phyloP scores from a whole-genome alignment of 1,284 basidiomycete species.

The Apiotrichum domesticum region DNA sequence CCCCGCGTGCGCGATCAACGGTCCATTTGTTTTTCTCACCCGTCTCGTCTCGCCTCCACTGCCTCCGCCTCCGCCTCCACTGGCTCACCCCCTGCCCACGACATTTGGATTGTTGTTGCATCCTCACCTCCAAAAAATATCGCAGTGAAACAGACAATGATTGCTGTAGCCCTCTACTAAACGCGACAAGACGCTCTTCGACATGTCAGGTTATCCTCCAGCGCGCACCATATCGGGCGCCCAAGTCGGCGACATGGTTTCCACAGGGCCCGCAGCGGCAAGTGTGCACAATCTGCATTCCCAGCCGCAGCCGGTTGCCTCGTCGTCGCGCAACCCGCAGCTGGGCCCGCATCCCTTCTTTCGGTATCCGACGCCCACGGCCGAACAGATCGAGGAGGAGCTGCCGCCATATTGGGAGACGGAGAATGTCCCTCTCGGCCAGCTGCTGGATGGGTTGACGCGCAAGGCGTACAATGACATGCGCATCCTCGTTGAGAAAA shows the following conservation, averaged over 20 bases:
- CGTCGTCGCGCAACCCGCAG: conserved; percentile 32
- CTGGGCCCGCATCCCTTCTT: conserved; percentile 37
- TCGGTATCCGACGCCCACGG: conserved; percentile 33
- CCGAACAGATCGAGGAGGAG: conserved; percentile 36
- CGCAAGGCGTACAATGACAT: conserved; percentile 36
- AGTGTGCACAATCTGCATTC: conserved; percentile 5
- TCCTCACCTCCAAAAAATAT: no score
- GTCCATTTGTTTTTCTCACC: no score
- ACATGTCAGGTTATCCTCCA: not conserved
- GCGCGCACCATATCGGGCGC: not conserved
- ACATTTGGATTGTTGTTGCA: no score
- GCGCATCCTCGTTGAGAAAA: conserved; percentile 26
- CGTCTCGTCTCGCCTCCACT: no score
- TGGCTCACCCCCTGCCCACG: no score
- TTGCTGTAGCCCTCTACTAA: not conserved
- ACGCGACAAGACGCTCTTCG: not conserved
- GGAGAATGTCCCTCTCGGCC: conserved; percentile 36
- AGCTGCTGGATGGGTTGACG: conserved; percentile 30
- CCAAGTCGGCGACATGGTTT: not conserved
- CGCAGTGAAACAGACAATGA: no score
- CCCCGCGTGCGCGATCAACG: no score
- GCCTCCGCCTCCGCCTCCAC: no score
- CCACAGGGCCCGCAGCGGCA: not conserved
- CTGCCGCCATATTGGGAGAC: conserved; percentile 38
- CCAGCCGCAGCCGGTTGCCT: conserved; percentile 14